phyloP scores from a whole-genome alignment of 2,329 filamentous ascomycete species.

The Colletotrichum sp. region DNA sequence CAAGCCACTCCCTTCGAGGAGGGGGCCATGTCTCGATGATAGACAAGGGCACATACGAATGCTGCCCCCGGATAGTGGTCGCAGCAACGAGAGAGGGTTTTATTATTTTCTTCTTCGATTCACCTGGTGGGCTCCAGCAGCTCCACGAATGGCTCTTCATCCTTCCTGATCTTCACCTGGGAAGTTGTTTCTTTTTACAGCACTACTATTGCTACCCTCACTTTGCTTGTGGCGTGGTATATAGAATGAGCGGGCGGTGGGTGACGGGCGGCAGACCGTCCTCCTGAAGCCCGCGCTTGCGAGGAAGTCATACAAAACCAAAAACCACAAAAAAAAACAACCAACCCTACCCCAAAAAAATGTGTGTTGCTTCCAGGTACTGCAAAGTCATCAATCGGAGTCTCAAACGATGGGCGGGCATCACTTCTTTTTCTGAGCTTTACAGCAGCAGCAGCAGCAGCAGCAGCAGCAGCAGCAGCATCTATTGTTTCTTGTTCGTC shows the following conservation, averaged over 20 bases:
- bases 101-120: conserved; percentile 15
- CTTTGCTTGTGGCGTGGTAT: conserved; percentile 16
- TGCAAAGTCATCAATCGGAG: background rate
- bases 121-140: conserved; percentile 2
- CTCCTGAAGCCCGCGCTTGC: background rate
- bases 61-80: conserved; percentile 14
- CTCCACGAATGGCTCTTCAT: conserved; percentile 1
- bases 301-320: conserved; percentile 1
- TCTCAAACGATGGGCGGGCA: background rate
- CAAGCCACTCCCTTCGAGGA: conserved; percentile 19
- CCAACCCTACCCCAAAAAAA: background rate
- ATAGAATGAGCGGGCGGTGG: conserved; percentile 3
- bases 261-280: background rate
- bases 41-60: conserved; percentile 9
- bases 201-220: conserved; percentile 17
- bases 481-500: background rate
- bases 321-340: background rate
- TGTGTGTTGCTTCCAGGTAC: background rate
- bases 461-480: background rate
- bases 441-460: background rate
- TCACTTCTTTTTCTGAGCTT: background rate
- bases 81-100: conserved; percentile 20
- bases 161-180: background rate
- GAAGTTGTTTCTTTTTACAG: conserved; percentile 9
- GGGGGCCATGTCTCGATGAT: conserved; percentile 20